Conservation (phyloP, 2,329 filamentous ascomycete species). For the Blastomyces percursus region DNA sequence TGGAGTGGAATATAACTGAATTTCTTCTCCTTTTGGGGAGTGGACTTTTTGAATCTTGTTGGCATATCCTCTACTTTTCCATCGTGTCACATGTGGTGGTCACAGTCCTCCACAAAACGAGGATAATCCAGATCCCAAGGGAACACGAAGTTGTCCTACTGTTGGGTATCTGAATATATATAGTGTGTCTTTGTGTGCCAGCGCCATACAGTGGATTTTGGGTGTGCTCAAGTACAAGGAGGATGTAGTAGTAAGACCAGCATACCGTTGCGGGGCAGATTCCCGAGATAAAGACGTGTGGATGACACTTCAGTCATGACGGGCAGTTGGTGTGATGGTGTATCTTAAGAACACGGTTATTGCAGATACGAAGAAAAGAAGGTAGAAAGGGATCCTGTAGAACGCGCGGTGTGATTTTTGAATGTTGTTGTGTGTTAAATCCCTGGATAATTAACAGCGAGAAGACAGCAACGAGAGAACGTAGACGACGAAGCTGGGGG, state of each 20-base stretch:
- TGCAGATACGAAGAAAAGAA: neutral
- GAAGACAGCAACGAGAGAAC: neutral
- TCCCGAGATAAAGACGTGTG: constrained; percentile 93
- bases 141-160: constrained; percentile 2
- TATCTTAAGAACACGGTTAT: neutral
- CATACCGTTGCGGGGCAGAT: constrained; percentile 92
- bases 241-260: constrained; percentile 27
- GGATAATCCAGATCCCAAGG: constrained; percentile 13
- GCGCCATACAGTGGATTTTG: constrained; percentile 11
- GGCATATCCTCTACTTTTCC: neutral
- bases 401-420: neutral
- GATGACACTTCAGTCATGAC: constrained; percentile 78
- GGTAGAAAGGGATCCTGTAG: neutral
- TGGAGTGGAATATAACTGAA: neutral
- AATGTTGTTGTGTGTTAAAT: neutral
- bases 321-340: constrained; percentile 11
- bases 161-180: neutral
- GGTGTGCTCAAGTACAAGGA: constrained; percentile 12
- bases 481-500: neutral
- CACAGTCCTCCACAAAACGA: constrained; percentile 6
- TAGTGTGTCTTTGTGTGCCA: constrained; percentile 10
- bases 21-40: constrained; percentile 1
- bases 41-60: neutral
- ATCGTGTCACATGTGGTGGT: neutral
- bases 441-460: neutral